Base-by-base conservation (phyloP, 2,329 filamentous ascomycete genomes). In the Ceratocystis eucalypticola region DNA sequence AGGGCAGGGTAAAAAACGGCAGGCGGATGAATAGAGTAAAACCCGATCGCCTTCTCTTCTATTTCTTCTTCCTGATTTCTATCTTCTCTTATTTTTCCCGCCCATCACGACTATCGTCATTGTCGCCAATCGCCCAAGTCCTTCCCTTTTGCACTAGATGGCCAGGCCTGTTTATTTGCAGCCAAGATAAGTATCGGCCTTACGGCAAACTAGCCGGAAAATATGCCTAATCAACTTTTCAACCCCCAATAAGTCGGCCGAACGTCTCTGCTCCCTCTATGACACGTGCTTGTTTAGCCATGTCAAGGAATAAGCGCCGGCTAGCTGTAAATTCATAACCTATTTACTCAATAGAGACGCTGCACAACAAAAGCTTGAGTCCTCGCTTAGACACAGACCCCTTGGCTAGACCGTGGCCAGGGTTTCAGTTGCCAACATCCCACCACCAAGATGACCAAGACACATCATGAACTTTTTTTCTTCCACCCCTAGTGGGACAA, bases 371-470 rank as follows among this genome's bases (percentile, higher is more conserved):
- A 57, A 57, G 28, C 53, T 57, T 57, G 53, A 57, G 22, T 30
- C 7, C 46, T 57, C 53, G 53, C 53, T 57, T 57, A 57, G 53
- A 33, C 53, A 57, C 53, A 57, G 53, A 57, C 53, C 53, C 22
- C 28, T n/a, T 57, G 25, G 53, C 22, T 20, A 50, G 48, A 22
- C 37, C 37, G 37, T 41, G 37, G n/a, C n/a, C 48, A 7, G 48
- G 48, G 48, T 53, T 53, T 53, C 48, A 53, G 48, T 53, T 12
- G 5, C 48, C 48, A n/a, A 1, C 48, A 20, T 53, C 6, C 12
- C 10, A 25, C n/a, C 22, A 20, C 7, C n/a, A 53, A 20, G 37
- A 41, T 41, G 37, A 41, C 37, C 37, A 15, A 37, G 33, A 37
- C 50, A 22, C 25, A 57, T 30, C 20, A 30, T 57, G 53, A 57